Conservation (phyloP, 2,329 filamentous ascomycete species). For the Cordyceps pruinosa region DNA sequence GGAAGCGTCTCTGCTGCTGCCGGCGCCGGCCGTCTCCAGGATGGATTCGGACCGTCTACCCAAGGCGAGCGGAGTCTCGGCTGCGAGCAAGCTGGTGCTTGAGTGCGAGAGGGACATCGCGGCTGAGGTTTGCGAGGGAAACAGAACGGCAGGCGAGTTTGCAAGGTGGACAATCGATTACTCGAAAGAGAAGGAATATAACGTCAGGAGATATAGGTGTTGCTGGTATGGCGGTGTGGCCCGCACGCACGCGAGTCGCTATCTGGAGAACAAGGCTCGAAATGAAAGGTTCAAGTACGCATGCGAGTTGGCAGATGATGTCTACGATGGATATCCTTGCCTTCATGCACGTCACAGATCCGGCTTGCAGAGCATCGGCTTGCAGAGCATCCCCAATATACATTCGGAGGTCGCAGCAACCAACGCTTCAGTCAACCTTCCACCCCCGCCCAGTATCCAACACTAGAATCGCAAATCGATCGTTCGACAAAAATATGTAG, state of each 20-base stretch:
- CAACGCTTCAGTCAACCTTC: too few relatives aligned
- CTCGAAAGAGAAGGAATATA: background rate
- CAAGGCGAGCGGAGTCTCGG: background rate
- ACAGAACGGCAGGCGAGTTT: background rate
- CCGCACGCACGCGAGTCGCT: too few relatives aligned
- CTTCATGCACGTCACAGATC: too few relatives aligned
- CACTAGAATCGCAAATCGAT: background rate
- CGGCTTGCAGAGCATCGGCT: too few relatives aligned
- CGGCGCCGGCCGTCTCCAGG: background rate
- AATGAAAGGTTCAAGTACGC: too few relatives aligned
- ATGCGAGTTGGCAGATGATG: too few relatives aligned
- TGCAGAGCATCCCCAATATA: background rate
- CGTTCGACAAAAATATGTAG: slow-evolving; percentile 2
- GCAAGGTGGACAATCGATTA: background rate
- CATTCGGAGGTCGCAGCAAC: too few relatives aligned
- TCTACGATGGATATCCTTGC: too few relatives aligned
- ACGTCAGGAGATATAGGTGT: background rate
- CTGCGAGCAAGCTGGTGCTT: background rate
- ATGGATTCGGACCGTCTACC: slow-evolving; percentile 2
- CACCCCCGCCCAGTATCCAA: background rate
- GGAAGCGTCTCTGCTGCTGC: background rate
- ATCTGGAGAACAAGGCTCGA: too few relatives aligned
- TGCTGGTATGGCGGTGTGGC: too few relatives aligned
- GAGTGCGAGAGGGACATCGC: background rate
- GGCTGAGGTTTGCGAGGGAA: background rate